These are phyloP conservation scores for Dendrobium catenatum DNA, from an alignment of 106 monocot genomes.

Conservation along the genomic window DNA sequence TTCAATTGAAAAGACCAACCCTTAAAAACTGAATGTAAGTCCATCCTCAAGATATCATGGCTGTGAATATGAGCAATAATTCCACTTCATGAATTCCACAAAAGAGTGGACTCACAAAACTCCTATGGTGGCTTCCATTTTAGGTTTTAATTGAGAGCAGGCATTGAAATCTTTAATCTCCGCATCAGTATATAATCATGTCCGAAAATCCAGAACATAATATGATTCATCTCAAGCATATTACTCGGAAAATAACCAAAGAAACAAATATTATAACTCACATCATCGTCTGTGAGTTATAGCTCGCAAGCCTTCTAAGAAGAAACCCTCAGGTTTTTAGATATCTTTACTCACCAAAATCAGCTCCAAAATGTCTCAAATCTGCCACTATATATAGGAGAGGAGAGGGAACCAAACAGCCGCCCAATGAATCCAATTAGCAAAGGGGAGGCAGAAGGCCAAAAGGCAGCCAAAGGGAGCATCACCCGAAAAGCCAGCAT, in stretches of 20 bases:
- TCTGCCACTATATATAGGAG: too few relatives aligned
- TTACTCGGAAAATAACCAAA: neutral
- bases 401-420: too few relatives aligned
- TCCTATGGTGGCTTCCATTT: neutral
- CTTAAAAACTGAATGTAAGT: neutral
- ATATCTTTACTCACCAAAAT: too few relatives aligned
- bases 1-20: neutral
- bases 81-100: neutral
- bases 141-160: neutral
- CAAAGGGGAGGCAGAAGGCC: too few relatives aligned
- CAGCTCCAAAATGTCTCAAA: too few relatives aligned
- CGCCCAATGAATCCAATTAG: too few relatives aligned
- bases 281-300: conserved; percentile 95
- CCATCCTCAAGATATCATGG: neutral
- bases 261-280: conserved; percentile 27
- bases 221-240: neutral
- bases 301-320: too few relatives aligned
- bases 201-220: neutral
- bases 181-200: neutral
- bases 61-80: neutral
- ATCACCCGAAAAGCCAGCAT: too few relatives aligned
- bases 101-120: neutral
- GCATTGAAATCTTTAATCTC: neutral
- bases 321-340: too few relatives aligned
- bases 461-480: too few relatives aligned